These are phyloP conservation scores for Perkinsus chesapeaki DNA, from an alignment of 169 alveolate genomes.

Conservation along the genomic window DNA sequence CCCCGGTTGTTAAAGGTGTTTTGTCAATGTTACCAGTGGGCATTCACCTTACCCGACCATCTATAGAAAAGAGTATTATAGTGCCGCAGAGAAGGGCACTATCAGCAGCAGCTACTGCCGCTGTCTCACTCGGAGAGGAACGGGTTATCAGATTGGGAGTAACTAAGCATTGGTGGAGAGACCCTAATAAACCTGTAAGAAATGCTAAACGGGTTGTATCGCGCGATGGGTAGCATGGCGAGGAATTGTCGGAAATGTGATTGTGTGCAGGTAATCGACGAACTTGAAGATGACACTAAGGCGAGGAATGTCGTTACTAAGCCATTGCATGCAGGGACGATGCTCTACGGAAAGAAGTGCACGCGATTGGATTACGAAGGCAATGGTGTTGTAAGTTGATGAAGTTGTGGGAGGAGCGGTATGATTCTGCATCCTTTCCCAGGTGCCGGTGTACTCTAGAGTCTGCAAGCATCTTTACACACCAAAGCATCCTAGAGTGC, in stretches of 20 bases:
- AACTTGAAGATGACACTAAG: neutral
- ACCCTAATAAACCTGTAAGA: neutral
- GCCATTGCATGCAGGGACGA: neutral
- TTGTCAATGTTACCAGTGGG: no score
- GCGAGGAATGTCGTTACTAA: neutral
- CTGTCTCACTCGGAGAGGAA: neutral
- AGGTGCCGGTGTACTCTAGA: neutral
- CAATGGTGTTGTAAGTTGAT: neutral
- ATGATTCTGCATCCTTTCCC: neutral
- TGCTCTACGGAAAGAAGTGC: neutral
- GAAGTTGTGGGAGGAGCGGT: neutral
- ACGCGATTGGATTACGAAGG: neutral
- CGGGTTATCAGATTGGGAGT: neutral
- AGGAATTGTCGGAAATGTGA: neutral
- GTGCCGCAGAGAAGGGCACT: neutral
- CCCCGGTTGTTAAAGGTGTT: no score
- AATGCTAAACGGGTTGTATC: neutral
- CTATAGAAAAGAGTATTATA: no score
- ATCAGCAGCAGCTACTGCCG: neutral
- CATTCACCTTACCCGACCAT: no score
- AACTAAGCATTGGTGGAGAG: neutral
- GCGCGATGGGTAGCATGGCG: neutral
- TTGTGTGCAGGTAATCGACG: neutral
- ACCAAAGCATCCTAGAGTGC: neutral
- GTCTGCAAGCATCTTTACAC: neutral